Evolutionary conservation across 169 alveolate species (phyloP), one percentile per base, ranked within the genome.

Genomic region (Cryptosporidium felis): DNA sequence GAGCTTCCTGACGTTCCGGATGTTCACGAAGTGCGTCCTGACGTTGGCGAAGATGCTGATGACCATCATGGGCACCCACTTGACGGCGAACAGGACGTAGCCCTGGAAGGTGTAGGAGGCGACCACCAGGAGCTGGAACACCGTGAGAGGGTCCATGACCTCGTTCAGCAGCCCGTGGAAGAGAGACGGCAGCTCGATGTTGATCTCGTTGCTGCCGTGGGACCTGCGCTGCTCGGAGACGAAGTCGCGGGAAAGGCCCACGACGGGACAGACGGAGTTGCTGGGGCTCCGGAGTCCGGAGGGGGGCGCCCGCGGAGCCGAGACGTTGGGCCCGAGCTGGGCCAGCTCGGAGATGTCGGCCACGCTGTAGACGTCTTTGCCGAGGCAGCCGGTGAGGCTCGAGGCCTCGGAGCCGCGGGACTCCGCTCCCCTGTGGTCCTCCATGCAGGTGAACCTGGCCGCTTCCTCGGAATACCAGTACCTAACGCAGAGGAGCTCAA

Each of bases 81-180:
- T 51, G 21, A 60, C 44, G 46, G 81, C 82, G 34, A 53, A 74
- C 5, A 74, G 61, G 5, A 74, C 58, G 66, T 91, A 92, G 1
- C 91, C 93, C 60, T 91, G 92, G 36, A 74, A 81, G 47, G 88
- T 88, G 91, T 94, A 94, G 6, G 93, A 81, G 5, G 90, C 79
- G 32, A 92, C 88, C 62, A 91, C 81, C 58, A 88, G 90, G 16
- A 91, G 61, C 80, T 92, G 91, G 82, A 92, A 92, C 34, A 91
- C 66, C 41, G 90, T 90, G 40, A 91, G 90, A 8, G 93, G 93
- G 60, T 89, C 59, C 61, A 81, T 60, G 3, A 89, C 61, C 60
- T 90, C 93, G 46, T 80, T 60, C 0, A 53, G 16, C 4, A 89
- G 59, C 2, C 80, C 47, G 23, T 53, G 5, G 9, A 28, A 9